Evolutionary conservation across 768 basidiomycete genomes (phyloP).

Genomic region (Hygrophoropsis aurantiaca): DNA sequence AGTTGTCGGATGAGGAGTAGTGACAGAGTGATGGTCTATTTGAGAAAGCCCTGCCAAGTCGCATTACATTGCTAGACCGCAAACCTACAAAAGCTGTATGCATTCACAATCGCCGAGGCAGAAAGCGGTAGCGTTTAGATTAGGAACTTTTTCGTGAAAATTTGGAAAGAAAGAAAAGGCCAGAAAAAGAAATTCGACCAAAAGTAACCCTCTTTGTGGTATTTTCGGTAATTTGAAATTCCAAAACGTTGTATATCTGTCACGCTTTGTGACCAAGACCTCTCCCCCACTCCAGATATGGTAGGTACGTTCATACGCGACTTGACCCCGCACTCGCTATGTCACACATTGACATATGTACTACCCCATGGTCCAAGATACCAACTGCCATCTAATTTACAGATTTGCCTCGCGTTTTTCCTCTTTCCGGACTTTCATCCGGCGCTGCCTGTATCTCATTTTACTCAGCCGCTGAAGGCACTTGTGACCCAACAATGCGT

Average conservation of each 20-base stretch:
- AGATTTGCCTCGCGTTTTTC: no score
- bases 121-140: no score
- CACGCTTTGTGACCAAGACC: background rate
- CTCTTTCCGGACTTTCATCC: no score
- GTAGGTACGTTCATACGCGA: conserved; percentile 1
- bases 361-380: background rate
- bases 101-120: conserved; percentile 26
- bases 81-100: conserved; percentile 22
- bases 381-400: no score
- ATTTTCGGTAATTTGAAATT: conserved; percentile 17
- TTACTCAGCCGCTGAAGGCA: no score
- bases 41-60: conserved; percentile 8
- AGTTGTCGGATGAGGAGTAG: conserved; percentile 1
- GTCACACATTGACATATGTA: background rate
- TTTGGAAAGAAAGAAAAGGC: background rate
- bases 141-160: background rate
- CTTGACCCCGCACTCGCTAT: conserved; percentile 17
- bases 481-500: background rate
- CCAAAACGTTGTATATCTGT: conserved; percentile 6
- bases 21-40: background rate
- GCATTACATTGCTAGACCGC: conserved; percentile 37
- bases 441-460: no score
- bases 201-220: conserved; percentile 1
- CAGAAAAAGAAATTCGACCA: conserved; percentile 10
- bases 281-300: conserved; percentile 16